phyloP scores from a whole-genome alignment of 2,329 filamentous ascomycete genomes.

The Emmonsiellopsis sp. region DNA sequence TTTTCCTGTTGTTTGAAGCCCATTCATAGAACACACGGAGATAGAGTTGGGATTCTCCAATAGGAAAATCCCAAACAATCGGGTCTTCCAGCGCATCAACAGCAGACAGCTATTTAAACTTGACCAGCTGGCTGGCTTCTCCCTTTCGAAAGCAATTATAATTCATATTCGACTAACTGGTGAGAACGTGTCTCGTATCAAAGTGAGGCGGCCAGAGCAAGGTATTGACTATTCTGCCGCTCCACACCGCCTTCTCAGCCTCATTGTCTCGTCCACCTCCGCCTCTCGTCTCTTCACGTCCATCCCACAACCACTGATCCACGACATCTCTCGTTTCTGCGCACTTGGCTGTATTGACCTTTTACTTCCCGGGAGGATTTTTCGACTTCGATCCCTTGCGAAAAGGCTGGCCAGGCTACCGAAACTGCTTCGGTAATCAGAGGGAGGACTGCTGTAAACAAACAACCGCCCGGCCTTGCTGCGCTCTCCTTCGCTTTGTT shows the following conservation, averaged over 20 bases:
- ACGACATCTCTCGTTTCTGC: not conserved
- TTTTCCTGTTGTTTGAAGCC: not conserved
- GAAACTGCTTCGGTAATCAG: not conserved
- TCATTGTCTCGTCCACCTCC: slow-evolving; percentile 1
- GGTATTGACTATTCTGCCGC: slow-evolving; percentile 6
- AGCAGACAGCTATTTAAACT: not conserved
- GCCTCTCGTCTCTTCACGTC: not conserved
- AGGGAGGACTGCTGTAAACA: not conserved
- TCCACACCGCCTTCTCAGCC: slow-evolving; percentile 4
- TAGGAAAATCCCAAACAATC: not conserved
- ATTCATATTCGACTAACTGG: not conserved
- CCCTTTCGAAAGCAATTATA: too few relatives aligned
- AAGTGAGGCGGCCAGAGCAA: slow-evolving; percentile 18
- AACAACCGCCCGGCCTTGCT: not conserved
- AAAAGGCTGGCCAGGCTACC: not conserved
- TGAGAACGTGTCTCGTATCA: slow-evolving; percentile 4
- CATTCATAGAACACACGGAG: not conserved
- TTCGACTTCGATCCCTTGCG: not conserved
- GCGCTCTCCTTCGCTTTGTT: not conserved
- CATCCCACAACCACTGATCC: not conserved
- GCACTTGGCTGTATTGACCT: not conserved
- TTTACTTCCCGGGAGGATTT: not conserved
- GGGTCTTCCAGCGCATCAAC: not conserved
- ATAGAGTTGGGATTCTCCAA: not conserved
- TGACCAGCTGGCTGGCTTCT: too few relatives aligned